These are phyloP conservation scores for Knufia fluminis DNA, from an alignment of 2,329 filamentous ascomycete genomes.

Conservation along the genomic window DNA sequence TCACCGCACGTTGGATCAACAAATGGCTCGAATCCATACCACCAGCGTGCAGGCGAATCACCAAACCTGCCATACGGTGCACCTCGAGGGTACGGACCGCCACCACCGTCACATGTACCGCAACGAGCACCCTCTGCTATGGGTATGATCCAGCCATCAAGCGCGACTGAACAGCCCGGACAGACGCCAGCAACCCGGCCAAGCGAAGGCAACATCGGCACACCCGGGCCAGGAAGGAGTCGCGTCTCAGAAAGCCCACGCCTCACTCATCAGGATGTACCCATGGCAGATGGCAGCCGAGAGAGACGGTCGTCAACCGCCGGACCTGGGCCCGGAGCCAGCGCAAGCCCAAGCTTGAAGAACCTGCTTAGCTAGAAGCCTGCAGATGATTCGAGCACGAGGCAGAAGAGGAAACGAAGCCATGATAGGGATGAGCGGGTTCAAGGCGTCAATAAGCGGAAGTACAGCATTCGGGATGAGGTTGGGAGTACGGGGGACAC, in stretches of 20 bases:
- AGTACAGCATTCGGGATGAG: too few relatives aligned
- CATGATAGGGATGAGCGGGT: background rate
- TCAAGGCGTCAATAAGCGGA: background rate
- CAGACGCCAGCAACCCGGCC: background rate
- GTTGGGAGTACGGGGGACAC: too few relatives aligned
- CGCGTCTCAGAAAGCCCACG: background rate
- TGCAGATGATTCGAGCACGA: background rate
- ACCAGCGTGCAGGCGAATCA: background rate
- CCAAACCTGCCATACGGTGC: conserved; percentile 4
- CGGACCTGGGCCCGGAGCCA: conserved; percentile 53
- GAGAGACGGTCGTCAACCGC: conserved; percentile 3
- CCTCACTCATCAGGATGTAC: background rate
- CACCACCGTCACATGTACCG: background rate
- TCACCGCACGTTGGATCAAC: conserved; percentile 5
- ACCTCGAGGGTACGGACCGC: background rate
- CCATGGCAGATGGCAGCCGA: background rate
- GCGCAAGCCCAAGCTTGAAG: conserved; percentile 65
- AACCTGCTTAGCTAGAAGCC: conserved; percentile 56
- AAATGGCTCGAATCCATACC: background rate
- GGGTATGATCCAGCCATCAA: background rate
- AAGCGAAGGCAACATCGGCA: background rate
- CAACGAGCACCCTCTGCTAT: background rate
- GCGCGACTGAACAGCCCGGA: background rate
- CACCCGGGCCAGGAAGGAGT: background rate
- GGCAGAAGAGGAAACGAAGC: background rate